Conservation (phyloP, 1,284 basidiomycete species). For the Fereydounia khargensis region DNA sequence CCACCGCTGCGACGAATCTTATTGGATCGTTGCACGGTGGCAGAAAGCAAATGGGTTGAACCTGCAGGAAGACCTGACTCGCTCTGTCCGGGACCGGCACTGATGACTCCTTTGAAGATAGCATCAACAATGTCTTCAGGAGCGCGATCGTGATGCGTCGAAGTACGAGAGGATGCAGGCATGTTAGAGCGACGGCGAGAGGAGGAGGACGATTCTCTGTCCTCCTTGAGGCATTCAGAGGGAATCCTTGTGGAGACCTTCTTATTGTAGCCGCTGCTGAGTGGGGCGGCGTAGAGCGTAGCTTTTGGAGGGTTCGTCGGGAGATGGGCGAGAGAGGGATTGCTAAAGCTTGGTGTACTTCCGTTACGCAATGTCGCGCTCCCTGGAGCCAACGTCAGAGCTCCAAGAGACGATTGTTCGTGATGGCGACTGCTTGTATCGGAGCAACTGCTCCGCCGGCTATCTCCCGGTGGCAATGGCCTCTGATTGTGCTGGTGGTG, state of each 20-base stretch:
- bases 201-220: constrained; percentile 5
- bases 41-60: constrained; percentile 1
- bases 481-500: background rate
- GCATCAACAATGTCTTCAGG: constrained; percentile 38
- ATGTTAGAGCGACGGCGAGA: constrained; percentile 3
- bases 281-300: constrained; percentile 18
- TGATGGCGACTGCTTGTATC: constrained; percentile 19
- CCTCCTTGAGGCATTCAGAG: constrained; percentile 13
- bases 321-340: constrained; percentile 11
- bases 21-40: background rate
- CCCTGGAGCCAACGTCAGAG: background rate
- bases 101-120: constrained; percentile 33
- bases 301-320: constrained; percentile 6
- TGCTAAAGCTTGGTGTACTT: constrained; percentile 17
- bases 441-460: constrained; percentile 8
- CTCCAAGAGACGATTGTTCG: constrained; percentile 10
- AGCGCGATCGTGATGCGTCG: constrained; percentile 22
- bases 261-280: constrained; percentile 21
- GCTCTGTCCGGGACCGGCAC: constrained; percentile 6
- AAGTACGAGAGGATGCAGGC: constrained; percentile 10
- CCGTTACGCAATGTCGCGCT: constrained; percentile 7
- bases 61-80: background rate
- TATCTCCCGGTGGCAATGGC: constrained; percentile 3
- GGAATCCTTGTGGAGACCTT: constrained; percentile 27
- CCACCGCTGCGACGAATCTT: background rate